Conservation (phyloP, 495 filamentous ascomycete genomes). For the Trichoderma virens region DNA sequence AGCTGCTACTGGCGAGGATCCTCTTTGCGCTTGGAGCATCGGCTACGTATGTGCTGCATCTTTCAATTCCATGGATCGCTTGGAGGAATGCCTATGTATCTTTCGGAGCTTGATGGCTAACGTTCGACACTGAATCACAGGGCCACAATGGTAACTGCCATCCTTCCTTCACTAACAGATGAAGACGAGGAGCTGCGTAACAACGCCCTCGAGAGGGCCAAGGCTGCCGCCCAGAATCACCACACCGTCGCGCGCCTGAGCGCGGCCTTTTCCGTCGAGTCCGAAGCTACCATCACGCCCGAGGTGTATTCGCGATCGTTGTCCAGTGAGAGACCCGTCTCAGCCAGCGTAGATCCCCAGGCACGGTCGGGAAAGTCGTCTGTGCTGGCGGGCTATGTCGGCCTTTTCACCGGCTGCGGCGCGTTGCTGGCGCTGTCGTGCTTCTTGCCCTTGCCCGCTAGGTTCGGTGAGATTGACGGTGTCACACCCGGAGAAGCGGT, state of each 20-base stretch:
- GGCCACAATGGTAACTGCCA: constrained; percentile 94
- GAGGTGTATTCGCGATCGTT: constrained; percentile 33
- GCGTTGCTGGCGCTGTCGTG: constrained; percentile 72
- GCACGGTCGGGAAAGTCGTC: constrained; percentile 33
- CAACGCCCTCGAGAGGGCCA: constrained; percentile 17
- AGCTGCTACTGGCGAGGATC: constrained; percentile 76
- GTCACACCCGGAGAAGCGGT: constrained; percentile 62
- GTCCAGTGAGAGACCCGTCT: constrained; percentile 13
- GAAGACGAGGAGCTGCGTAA: constrained; percentile 19
- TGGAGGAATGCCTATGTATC: not conserved
- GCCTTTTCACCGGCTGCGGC: constrained; percentile 85
- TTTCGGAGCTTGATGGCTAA: constrained; percentile 3
- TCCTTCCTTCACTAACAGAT: constrained; percentile 76
- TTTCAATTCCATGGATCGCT: not conserved
- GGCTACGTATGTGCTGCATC: constrained; percentile 52
- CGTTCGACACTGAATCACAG: constrained; percentile 21
- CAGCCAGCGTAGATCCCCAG: constrained; percentile 14
- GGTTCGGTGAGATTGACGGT: constrained; percentile 58
- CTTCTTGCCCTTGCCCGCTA: constrained; percentile 81
- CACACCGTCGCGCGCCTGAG: constrained; percentile 18
- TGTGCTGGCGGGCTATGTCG: constrained; percentile 80
- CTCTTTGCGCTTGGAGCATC: constrained; percentile 87
- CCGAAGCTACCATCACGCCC: constrained; percentile 57
- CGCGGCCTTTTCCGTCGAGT: constrained; percentile 48
- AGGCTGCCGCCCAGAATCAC: not conserved